Base-by-base conservation (phyloP, 352 stramenopile species). In the Phytophthora megakarya region DNA sequence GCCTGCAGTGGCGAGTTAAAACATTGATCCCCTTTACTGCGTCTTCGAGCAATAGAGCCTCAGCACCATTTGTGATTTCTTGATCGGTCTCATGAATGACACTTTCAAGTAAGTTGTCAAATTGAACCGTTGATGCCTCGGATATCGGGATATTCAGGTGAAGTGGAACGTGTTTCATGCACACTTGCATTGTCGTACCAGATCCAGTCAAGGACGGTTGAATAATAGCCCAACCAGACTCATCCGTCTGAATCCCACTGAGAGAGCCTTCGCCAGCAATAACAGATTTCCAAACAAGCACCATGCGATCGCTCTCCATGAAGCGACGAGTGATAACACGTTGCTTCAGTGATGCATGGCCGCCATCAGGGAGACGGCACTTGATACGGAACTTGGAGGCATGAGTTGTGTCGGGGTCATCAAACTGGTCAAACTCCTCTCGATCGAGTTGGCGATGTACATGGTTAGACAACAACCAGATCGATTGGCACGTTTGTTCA, bases 361-460 rank as follows among this genome's bases (percentile, higher is more conserved):
- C 21, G 12, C 49, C 35, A 3, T 12, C 35, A 3, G 10, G 18
- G 11, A 28, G 10, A 4, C 23, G 19, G 5, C 13, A n/a, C 8
- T 0, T 23, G 16, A 57, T 38, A 15, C 49, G 49, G 18, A 57
- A 57, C 25, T 57, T 57, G 9, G 18, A 2, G 6, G 35, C 37
- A 16, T 37, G 15, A 15, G 8, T 18, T 3, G 6, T 58, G 1
- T 47, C 18, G 3, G 15, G 37, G 23, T 58, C 49, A 3, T 58
- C 22, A 16, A 48, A n/a, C n/a, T 1, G 37, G 7, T 26, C 5
- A 38, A 40, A 58, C 6, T 40, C 35, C 28, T 58, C 37, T 37
- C 49, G 49, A n/a, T 58, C 49, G 5, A 46, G 15, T 28, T 40
- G 35, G 5, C 49, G 49, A 42, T 58, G 49, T 3, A 48, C 6